Evolutionary conservation across 2,329 filamentous ascomycete genomes (phyloP), one percentile per base, ranked within the genome.

Genomic region (Colletotrichum falcatum): DNA sequence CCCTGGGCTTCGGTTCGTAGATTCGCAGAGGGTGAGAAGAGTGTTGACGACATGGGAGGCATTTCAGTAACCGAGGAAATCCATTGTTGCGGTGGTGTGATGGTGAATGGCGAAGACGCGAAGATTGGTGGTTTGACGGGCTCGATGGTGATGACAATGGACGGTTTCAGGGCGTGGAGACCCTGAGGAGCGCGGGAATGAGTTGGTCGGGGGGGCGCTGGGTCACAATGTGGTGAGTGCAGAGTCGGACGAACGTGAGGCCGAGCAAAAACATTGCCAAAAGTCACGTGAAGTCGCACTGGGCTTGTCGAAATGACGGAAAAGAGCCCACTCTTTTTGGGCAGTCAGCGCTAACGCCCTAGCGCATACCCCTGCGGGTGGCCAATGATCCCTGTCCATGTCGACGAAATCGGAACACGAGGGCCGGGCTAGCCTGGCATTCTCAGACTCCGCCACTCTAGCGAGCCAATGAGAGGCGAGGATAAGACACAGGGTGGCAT

Each of bases 111-210:
- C 54, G 51, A 23, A 55, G 26, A 28, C 37, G 55, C 53, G 51
- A 56, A 54, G 35, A 35, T 48, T 26, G 58, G 63, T 55, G 46
- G 9, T 48, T 61, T 65, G 51, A 30, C 20, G 54, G 65, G 53
- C 58, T 68, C 33, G 60, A 56, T 70, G 69, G 65, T 70, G 69
- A 65, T 71, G 69, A 61, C 33, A 55, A 71, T 51, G 69, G 69
- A 70, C 20, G 60, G 69, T 65, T 71, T 61, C 69, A 70, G 69
- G 54, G 69, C 69, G 69, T 71, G 69, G 69, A 59, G 68, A 71
- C 69, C 58, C 60, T 23, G 69, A 71, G 65, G 68, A 71, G 65
- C 37, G 69, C 65, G 69, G 65, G 69, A 71, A 70, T 33, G 65
- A 70, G 48, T 55, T 65, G 54, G 65, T 71, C 65, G 59, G 69